phyloP scores from a whole-genome alignment of 306 rosid species.

The Dalbergia cultrata region DNA sequence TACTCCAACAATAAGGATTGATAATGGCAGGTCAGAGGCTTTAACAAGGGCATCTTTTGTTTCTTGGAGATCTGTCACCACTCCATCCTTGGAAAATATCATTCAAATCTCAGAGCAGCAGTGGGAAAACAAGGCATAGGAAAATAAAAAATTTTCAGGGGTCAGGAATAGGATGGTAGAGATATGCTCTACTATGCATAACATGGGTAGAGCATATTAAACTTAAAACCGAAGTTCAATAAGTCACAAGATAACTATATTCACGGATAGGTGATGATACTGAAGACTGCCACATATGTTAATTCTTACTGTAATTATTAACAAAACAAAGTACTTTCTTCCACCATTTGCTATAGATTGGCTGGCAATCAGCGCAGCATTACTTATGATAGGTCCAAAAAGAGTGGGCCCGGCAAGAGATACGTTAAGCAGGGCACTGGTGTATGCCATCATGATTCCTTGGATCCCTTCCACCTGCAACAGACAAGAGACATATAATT shows the following conservation, averaged over 20 bases:
- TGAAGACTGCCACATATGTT: background rate
- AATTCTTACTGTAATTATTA: slow-evolving; percentile 80
- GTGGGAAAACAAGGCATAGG: background rate
- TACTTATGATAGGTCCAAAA: slow-evolving; percentile 77
- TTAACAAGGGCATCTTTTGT: slow-evolving; percentile 86
- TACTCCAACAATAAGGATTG: slow-evolving; percentile 86
- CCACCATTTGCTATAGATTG: slow-evolving; percentile 72
- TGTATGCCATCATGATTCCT: slow-evolving; percentile 85
- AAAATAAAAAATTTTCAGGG: background rate
- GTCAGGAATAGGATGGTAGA: background rate
- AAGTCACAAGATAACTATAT: slow-evolving; percentile 8
- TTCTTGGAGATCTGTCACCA: slow-evolving; percentile 93
- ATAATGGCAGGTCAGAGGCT: slow-evolving; percentile 85
- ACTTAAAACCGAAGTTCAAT: background rate
- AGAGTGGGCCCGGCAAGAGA: slow-evolving; percentile 93
- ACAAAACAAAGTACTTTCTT: slow-evolving; percentile 76
- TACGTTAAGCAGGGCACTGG: slow-evolving; percentile 84
- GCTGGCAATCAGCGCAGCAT: slow-evolving; percentile 78
- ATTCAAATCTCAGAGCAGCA: slow-evolving; percentile 35
- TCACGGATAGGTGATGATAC: background rate
- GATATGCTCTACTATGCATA: background rate
- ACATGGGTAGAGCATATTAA: slow-evolving; percentile 1
- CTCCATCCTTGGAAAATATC: slow-evolving; percentile 74
- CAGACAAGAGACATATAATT: slow-evolving; percentile 34
- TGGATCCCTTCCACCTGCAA: slow-evolving; percentile 90